Conservation (phyloP, 306 rosid species). For the Casuarina glauca region DNA sequence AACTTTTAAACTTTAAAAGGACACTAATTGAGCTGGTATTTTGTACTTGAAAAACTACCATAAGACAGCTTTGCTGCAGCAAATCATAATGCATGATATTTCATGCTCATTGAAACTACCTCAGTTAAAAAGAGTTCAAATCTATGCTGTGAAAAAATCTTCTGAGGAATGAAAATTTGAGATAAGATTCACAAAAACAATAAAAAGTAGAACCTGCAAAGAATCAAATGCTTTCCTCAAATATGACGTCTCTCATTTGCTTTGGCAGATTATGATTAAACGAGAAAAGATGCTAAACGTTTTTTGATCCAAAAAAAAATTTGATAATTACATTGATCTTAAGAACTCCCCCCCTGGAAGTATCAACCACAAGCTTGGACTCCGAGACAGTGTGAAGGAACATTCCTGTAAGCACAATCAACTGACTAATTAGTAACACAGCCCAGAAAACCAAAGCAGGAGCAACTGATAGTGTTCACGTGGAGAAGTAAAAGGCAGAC, state of each 20-base stretch:
- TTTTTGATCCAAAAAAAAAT: slow-evolving; percentile 18
- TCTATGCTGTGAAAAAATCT: neutral
- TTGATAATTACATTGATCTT: slow-evolving; percentile 61
- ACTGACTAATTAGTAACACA: slow-evolving; percentile 4
- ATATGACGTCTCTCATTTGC: neutral
- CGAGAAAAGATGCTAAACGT: slow-evolving; percentile 4
- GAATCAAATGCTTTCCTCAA: neutral
- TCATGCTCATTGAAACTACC: neutral
- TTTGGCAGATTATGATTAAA: slow-evolving; percentile 17
- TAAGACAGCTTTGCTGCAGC: neutral
- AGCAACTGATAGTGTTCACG: neutral
- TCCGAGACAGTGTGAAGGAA: slow-evolving; percentile 73
- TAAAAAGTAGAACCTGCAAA: neutral
- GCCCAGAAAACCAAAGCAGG: neutral
- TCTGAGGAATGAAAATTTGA: neutral
- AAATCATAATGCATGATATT: neutral
- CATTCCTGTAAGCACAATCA: slow-evolving; percentile 50
- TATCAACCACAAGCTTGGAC: slow-evolving; percentile 81
- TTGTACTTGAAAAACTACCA: neutral
- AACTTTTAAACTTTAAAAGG: neutral
- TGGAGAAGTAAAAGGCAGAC: neutral
- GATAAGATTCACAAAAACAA: neutral
- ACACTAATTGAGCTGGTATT: neutral
- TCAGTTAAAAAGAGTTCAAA: neutral
- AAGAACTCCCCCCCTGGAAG: slow-evolving; percentile 80